Conservation (phyloP, 345 rosid species). For the Melaleuca quinquenervia region DNA sequence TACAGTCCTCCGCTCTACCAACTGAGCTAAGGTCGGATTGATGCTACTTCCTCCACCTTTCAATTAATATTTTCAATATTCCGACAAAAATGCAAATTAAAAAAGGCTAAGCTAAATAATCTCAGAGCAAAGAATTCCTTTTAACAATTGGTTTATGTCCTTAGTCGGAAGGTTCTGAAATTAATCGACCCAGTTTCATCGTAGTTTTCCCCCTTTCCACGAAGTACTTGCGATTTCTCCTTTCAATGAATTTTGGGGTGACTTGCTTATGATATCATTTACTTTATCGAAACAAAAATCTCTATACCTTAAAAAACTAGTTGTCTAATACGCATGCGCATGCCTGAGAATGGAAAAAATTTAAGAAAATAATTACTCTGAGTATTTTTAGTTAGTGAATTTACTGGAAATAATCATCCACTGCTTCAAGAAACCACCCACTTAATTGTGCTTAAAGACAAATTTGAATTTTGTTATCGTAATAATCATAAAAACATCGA, state of each 20-base stretch:
- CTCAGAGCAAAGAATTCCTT: not conserved
- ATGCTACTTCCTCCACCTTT: rapidly evolving
- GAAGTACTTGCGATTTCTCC: not conserved
- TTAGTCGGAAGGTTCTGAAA: not conserved
- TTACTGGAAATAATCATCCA: not conserved
- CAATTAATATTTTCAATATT: not conserved
- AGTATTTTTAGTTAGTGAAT: not conserved
- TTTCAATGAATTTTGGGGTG: not conserved
- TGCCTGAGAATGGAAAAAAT: not conserved
- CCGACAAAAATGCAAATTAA: rapidly evolving
- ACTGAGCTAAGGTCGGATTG: constrained; percentile 97
- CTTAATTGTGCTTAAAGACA: not conserved
- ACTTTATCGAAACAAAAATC: not conserved
- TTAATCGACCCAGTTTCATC: not conserved
- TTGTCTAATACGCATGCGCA: not conserved
- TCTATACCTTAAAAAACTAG: not conserved
- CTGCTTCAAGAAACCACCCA: not conserved
- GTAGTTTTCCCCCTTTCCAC: not conserved
- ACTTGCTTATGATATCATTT: not conserved
- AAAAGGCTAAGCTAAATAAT: not conserved
- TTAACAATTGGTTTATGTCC: not conserved
- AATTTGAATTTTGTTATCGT: not conserved
- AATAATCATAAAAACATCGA: not conserved
- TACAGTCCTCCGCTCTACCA: constrained; percentile 99
- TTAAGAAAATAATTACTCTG: not conserved